phyloP scores from a whole-genome alignment of 2,329 filamentous ascomycete genomes.

The Fusarium solani-melongenae region DNA sequence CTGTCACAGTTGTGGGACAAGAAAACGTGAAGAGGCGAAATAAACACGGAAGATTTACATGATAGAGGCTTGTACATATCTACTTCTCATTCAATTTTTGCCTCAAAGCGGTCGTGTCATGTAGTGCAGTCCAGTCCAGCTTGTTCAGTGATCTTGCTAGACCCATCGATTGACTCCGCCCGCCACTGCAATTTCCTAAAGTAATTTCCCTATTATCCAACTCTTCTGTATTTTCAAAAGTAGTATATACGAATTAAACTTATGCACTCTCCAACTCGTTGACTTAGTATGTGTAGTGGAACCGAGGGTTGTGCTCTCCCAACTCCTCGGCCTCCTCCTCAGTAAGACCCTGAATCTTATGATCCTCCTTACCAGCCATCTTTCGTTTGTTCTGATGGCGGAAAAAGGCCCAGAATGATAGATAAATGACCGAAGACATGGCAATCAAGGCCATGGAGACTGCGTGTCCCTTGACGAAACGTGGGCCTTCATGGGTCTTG shows the following conservation, averaged over 20 bases:
- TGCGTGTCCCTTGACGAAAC: conserved; percentile 61
- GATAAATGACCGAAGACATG: conserved; percentile 57
- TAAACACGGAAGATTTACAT: not conserved
- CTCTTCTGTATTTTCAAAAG: not conserved
- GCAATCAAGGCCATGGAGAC: conserved; percentile 60
- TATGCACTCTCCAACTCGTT: not conserved
- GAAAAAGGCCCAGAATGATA: conserved; percentile 48
- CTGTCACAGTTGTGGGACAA: not conserved
- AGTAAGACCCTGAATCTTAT: conserved; percentile 41
- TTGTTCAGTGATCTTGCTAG: not conserved
- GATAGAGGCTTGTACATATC: no score
- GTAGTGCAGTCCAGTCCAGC: not conserved
- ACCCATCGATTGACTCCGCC: not conserved
- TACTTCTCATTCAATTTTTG: not conserved
- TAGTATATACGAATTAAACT: not conserved
- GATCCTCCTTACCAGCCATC: conserved; percentile 42
- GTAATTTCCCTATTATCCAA: not conserved
- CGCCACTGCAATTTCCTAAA: not conserved
- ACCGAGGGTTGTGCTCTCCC: conserved; percentile 47
- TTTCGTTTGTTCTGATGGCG: conserved; percentile 50
- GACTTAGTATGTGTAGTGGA: conserved; percentile 44
- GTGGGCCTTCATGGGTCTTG: conserved; percentile 51
- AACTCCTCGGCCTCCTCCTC: conserved; percentile 47
- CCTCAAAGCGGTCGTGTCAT: not conserved
- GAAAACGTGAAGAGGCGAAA: not conserved